Evolutionary conservation across 73 alveolate genomes (phyloP), one percentile per base, ranked within the genome.

Genomic region (Paramecium caudatum): DNA sequence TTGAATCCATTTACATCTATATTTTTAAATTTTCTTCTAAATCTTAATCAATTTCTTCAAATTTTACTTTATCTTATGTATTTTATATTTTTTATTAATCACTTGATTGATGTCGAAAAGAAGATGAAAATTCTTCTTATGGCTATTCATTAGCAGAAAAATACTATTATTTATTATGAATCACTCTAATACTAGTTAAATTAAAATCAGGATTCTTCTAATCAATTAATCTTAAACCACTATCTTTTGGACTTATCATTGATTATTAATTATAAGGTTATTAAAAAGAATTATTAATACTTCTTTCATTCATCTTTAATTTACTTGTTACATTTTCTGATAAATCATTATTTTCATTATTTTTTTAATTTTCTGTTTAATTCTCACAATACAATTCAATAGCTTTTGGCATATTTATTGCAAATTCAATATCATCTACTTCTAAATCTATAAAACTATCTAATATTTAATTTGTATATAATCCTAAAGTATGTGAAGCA

Each of bases 41-140:
- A 9, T 74, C 88, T 13, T 74, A 15, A 74, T 74, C 88, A 19
- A 74, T 74, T 21, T 74, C 88, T 21, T 74, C 88, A 13, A 19
- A 39, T 74, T 74, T 39, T 17, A 74, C 43, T 4, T 74, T 37
- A 43, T 74, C 88, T 21, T 39, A 12, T 43, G 36, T 39, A 45
- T 74, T 74, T 41, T 41, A 63, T 12, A 45, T 10, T 12, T 74
- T 74, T n/a, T 74, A 17, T 41, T 36, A 32, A 25, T 65, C 83
- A 13, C 47, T 36, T 32, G 15, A 32, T 65, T 65, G 6, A 41
- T 41, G 17, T 9, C 19, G 13, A 33, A 65, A 65, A 3, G 83
- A 65, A 1, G 47, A 30, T 10, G 46, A 65, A 1, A 10, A 33
- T 2, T 65, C 83, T 32, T 65, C 50, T 9, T 65, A 65, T 33